Evolutionary conservation across 78 protist species (phyloP), one percentile per base, ranked within the genome.

Genomic region (Speleostelium caveatum): DNA sequence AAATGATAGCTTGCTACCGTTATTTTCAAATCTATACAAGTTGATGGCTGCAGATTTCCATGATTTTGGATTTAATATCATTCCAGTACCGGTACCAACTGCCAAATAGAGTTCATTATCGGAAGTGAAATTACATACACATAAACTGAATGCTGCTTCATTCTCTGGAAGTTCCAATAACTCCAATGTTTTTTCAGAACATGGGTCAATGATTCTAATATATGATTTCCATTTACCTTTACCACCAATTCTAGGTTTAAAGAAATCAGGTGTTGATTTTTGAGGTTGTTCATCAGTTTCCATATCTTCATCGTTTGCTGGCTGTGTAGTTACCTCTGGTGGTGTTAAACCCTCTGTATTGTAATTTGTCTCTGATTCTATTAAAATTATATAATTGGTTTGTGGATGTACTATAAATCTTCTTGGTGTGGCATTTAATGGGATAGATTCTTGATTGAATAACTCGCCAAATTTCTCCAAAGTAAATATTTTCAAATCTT

Each of bases 161-260:
- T 98, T 78, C n/a, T 94, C 79, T 3, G 58, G 97, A 19, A 98
- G 62, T 55, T 83, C 65, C 17, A 90, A 35, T 56, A 86, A 16
- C 5, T 86, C 87, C 33, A 85, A 61, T n/a, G 98, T 91, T 55
- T 68, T 45, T 61, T 73, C 35, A 42, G 55, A 28, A 12, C 17
- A 5, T 42, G 95, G 75, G 49, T 97, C 97, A 8, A 97, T 33
- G 35, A 97, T 62, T 32, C 99, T 79, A 16, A 98, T 41, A 55
- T 36, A 45, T 3, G 98, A 95, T 19, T 85, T 96, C 99, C 99
- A 98, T 35, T 51, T 39, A 24, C 97, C 97, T 2, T 59, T 51
- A 24, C 72, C 88, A 14, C 96, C 96, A 2, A 76, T 22, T 19
- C 35, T 93, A 30, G 83, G 91, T 42, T 83, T 86, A 35, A 62